A percentile compares a stretch with the other conserved stretches of the same genome.
These are phyloP conservation scores for Lachancea sp. DNA, from an alignment of 805 yeast genomes.

Conservation along the genomic window DNA sequence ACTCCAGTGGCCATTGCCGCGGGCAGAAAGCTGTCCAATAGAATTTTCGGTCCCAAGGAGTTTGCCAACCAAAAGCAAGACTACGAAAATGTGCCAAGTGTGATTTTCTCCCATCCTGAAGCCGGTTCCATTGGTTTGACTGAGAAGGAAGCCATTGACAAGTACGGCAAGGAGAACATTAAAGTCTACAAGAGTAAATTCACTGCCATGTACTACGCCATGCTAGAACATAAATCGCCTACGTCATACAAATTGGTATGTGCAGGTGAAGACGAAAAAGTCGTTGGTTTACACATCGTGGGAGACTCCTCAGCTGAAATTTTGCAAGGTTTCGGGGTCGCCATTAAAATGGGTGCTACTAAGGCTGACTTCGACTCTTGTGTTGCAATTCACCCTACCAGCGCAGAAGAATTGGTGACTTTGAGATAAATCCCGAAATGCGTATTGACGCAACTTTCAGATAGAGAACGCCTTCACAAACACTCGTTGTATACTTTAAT, in stretches of 20 bases:
- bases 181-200: conserved; percentile 79
- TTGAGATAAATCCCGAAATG: conserved; percentile 21
- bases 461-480: too few species aligned
- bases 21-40: conserved; percentile 87
- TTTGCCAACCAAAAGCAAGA: conserved; percentile 76
- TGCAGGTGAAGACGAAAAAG: conserved; percentile 80
- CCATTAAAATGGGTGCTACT: conserved; percentile 98
- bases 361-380: conserved; percentile 90
- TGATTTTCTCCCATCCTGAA: conserved; percentile 97
- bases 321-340: conserved; percentile 97
- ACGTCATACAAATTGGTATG: conserved; percentile 79
- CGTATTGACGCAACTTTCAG: not conserved
- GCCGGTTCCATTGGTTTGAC: conserved; percentile 89
- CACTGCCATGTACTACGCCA: conserved; percentile 89
- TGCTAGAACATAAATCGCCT: conserved; percentile 74
- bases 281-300: conserved; percentile 88
- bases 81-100: conserved; percentile 83
- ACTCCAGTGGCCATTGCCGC: conserved; percentile 99
- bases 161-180: conserved; percentile 74
- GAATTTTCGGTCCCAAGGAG: conserved; percentile 76
- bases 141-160: conserved; percentile 66
- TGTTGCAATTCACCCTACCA: conserved; percentile 98
- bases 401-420: conserved; percentile 96
- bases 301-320: conserved; percentile 92
- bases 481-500: not conserved